Evolutionary conservation across 139 green algal genomes (phyloP).

Genomic region (Coelastrella sp.): DNA sequence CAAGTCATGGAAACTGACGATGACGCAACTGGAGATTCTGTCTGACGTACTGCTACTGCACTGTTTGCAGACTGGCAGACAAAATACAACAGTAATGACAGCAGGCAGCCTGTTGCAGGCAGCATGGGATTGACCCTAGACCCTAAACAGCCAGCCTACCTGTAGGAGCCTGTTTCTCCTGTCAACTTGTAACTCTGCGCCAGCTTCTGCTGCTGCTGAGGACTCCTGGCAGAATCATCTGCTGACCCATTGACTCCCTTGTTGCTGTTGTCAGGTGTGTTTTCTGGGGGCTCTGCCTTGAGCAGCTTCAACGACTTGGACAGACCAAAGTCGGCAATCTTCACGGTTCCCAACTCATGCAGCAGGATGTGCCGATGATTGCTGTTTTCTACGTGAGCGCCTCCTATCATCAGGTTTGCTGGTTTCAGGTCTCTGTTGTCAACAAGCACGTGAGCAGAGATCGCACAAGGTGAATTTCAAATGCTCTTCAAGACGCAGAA

Average conservation of each 20-base stretch:
- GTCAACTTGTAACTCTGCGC: slow-evolving; percentile 60
- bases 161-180: slow-evolving; percentile 41
- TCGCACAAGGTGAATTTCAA: too few relatives aligned
- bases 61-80: too few relatives aligned
- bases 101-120: too few relatives aligned
- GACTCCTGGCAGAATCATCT: neutral
- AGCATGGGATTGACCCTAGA: too few relatives aligned
- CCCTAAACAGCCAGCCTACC: neutral
- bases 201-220: neutral
- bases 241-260: neutral
- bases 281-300: slow-evolving; percentile 36
- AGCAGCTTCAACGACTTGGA: slow-evolving; percentile 84
- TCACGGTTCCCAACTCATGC: slow-evolving; percentile 78
- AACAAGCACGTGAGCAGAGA: too few relatives aligned
- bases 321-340: slow-evolving; percentile 92
- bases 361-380: slow-evolving; percentile 61
- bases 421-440: slow-evolving; percentile 92
- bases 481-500: too few relatives aligned
- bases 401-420: slow-evolving; percentile 93
- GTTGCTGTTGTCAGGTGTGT: slow-evolving; percentile 23
- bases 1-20: too few relatives aligned
- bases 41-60: too few relatives aligned
- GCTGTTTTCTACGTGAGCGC: slow-evolving; percentile 52
- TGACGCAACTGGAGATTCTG: too few relatives aligned
- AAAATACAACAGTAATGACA: too few relatives aligned